phyloP scores from a whole-genome alignment of 805 yeast genomes.

The Wickerhamiella bombiphila region DNA sequence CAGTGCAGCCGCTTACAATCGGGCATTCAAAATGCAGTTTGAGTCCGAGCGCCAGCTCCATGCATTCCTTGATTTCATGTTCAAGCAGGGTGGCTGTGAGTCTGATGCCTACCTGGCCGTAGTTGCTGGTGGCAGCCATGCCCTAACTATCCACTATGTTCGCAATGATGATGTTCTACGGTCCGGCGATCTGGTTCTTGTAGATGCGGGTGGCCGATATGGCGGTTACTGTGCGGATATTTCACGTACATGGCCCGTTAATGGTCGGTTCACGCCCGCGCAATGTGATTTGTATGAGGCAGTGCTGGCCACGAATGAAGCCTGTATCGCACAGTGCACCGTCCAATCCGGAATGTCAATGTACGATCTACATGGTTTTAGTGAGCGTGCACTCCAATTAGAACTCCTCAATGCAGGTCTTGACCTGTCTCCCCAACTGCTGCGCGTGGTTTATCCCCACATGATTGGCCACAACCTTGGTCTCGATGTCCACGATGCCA shows the following conservation, averaged over 20 bases:
- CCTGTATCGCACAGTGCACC: conserved; percentile 58
- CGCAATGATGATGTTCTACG: conserved; percentile 73
- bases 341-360: conserved; percentile 39
- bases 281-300: conserved; percentile 83
- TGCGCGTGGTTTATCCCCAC: conserved; percentile 64
- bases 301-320: conserved; percentile 66
- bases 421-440: conserved; percentile 19
- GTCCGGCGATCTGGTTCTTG: conserved; percentile 69
- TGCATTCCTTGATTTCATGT: conserved; percentile 67
- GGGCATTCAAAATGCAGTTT: conserved; percentile 51
- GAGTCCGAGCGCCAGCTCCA: conserved; percentile 64
- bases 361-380: conserved; percentile 60
- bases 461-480: conserved; percentile 94
- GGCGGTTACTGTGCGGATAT: conserved; percentile 96
- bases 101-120: conserved; percentile 87
- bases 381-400: conserved; percentile 41
- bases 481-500: conserved; percentile 45
- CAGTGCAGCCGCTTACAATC: conserved; percentile 70
- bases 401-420: conserved; percentile 69
- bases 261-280: conserved; percentile 55
- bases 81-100: conserved; percentile 79
- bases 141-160: conserved; percentile 85
- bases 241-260: conserved; percentile 90
- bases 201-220: conserved; percentile 86
- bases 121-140: conserved; percentile 85